A percentile compares a stretch with the other conserved stretches of the same genome.
These are phyloP conservation scores for Aspergillus sparsus DNA, from an alignment of 495 filamentous ascomycete genomes.

Conservation along the genomic window DNA sequence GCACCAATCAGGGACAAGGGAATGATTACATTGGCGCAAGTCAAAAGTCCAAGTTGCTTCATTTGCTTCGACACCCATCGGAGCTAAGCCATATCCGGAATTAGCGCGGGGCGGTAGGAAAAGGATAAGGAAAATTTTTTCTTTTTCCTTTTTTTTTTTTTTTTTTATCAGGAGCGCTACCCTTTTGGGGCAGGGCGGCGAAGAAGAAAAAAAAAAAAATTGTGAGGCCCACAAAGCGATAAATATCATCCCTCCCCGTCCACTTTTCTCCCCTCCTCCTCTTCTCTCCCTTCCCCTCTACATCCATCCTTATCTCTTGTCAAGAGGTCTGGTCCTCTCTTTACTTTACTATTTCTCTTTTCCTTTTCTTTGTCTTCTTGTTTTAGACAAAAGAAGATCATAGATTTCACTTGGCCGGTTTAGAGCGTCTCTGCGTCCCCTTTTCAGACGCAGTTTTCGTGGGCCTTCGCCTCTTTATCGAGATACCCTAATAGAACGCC, in stretches of 20 bases:
- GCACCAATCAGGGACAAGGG: constrained; percentile 8
- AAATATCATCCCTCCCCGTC: constrained; percentile 46
- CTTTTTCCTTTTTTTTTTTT: constrained; percentile 13
- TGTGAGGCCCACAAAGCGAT: constrained; percentile 43
- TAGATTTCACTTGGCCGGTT: constrained; percentile 35
- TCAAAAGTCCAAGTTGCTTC: constrained; percentile 7
- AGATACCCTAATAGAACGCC: constrained; percentile 53
- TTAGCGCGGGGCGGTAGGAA: constrained; percentile 24
- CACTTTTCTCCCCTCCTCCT: constrained; percentile 20
- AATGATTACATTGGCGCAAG: constrained; percentile 19
- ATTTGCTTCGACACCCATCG: constrained; percentile 25
- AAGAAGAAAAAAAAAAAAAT: constrained; percentile 32
- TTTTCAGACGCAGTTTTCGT: constrained; percentile 37
- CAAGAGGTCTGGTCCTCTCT: constrained; percentile 50
- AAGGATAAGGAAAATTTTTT: constrained; percentile 27
- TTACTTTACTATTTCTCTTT: constrained; percentile 28
- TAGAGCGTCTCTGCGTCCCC: constrained; percentile 45
- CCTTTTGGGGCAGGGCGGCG: constrained; percentile 28
- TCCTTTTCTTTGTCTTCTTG: constrained; percentile 41
- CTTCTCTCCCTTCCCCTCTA: constrained; percentile 29
- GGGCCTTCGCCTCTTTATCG: constrained; percentile 34
- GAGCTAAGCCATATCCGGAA: constrained; percentile 22
- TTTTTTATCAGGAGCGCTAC: constrained; percentile 14
- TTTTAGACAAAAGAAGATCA: constrained; percentile 36
- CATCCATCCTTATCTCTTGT: constrained; percentile 32